These are phyloP conservation scores for Auricularia cornea DNA, from an alignment of 768 basidiomycete species.

Conservation along the genomic window DNA sequence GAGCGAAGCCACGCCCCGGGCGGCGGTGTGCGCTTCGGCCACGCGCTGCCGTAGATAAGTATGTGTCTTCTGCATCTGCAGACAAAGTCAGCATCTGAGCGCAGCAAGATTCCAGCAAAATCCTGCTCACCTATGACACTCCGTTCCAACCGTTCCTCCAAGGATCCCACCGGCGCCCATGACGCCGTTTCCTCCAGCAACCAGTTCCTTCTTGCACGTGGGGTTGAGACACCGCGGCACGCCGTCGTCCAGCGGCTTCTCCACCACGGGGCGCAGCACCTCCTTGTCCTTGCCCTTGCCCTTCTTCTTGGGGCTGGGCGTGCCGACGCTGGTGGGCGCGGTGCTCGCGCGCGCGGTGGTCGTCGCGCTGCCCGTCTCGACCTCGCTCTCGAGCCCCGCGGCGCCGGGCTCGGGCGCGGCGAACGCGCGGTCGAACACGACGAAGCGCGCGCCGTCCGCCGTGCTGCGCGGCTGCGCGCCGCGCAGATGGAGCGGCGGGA, in stretches of 20 bases:
- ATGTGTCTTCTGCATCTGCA: constrained; percentile 69
- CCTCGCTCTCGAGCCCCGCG: background rate
- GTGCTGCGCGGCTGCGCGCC: background rate
- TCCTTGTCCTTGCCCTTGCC: constrained; percentile 39
- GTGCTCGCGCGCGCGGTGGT: background rate
- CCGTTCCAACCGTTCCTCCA: constrained; percentile 14
- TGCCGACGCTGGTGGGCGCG: background rate
- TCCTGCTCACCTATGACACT: constrained; percentile 73
- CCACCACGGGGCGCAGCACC: constrained; percentile 18
- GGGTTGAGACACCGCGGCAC: background rate
- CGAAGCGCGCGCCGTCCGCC: background rate
- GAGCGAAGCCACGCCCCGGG: constrained; percentile 16
- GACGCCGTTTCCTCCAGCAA: too few relatives aligned
- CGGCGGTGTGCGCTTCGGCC: constrained; percentile 54
- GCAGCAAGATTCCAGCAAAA: constrained; percentile 2
- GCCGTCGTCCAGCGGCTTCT: background rate
- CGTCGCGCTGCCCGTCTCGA: background rate
- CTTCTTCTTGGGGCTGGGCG: constrained; percentile 40
- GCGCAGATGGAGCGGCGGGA: background rate
- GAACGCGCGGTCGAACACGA: background rate
- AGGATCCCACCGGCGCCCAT: background rate
- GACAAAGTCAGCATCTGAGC: constrained; percentile 5
- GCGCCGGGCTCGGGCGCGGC: background rate
- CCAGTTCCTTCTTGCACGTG: background rate
- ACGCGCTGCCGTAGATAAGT: constrained; percentile 63